Percentiles rank a stretch among this genome's conserved stretches.
These are phyloP conservation scores for Phytophthora meadii DNA, from an alignment of 352 stramenopile genomes.

Conservation along the genomic window DNA sequence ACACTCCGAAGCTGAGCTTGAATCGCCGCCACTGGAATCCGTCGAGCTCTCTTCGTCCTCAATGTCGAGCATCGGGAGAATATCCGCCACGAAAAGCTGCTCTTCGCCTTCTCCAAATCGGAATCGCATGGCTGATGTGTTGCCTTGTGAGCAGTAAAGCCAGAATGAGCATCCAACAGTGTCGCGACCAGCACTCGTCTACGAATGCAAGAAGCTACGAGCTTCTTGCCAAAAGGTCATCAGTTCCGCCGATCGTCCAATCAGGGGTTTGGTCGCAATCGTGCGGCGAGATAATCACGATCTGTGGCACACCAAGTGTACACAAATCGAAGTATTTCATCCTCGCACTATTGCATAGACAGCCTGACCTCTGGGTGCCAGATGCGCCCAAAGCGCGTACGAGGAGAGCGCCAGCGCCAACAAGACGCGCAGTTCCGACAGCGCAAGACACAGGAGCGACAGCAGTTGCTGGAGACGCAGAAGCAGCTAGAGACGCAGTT, in stretches of 20 bases:
- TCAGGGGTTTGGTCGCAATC: slow-evolving; percentile 9
- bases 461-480: slow-evolving; percentile 4
- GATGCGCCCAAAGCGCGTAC: slow-evolving; percentile 11
- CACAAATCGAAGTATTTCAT: not conserved
- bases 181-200: not conserved
- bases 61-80: slow-evolving; percentile 21
- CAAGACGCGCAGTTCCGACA: slow-evolving; percentile 15
- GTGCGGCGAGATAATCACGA: not conserved
- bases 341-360: not conserved
- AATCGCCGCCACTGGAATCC: not conserved
- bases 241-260: not conserved
- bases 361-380: not conserved
- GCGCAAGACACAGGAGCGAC: slow-evolving; percentile 17
- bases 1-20: not conserved
- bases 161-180: slow-evolving; percentile 5
- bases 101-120: slow-evolving; percentile 26
- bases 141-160: not conserved
- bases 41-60: slow-evolving; percentile 12
- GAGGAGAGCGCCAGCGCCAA: slow-evolving; percentile 14
- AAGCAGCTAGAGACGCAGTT: slow-evolving; percentile 14
- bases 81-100: slow-evolving; percentile 21
- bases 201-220: not conserved
- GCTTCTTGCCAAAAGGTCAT: not conserved
- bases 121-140: slow-evolving; percentile 21
- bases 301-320: not conserved